These are phyloP conservation scores for Cyclotella cryptica DNA, from an alignment of 108 stramenopile genomes.

Conservation along the genomic window DNA sequence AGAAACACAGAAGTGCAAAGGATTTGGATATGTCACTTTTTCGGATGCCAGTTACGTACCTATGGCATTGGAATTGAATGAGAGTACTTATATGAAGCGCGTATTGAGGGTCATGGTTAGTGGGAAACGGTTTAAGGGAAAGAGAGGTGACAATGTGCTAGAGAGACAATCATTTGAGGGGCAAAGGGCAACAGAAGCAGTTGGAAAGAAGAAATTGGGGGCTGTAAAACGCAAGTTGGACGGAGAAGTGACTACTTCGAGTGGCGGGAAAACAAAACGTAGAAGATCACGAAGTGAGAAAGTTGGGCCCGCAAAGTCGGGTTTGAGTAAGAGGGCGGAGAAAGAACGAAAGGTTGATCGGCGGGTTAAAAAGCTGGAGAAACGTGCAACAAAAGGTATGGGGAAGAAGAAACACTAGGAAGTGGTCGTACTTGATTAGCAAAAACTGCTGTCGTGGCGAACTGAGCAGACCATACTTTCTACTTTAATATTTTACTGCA, in stretches of 20 bases:
- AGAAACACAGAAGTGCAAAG: slow-evolving; percentile 80
- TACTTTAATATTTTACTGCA: no score
- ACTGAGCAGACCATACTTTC: no score
- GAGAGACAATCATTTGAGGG: slow-evolving; percentile 28
- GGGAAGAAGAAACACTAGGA: slow-evolving; percentile 65
- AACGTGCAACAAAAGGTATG: slow-evolving; percentile 78
- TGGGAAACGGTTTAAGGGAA: slow-evolving; percentile 77
- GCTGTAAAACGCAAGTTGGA: slow-evolving; percentile 54
- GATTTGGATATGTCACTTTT: slow-evolving; percentile 84
- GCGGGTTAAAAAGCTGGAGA: slow-evolving; percentile 77
- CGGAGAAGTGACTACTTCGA: slow-evolving; percentile 7
- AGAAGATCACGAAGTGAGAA: slow-evolving; percentile 64
- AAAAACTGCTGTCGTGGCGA: no score
- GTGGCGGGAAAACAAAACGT: slow-evolving; percentile 28
- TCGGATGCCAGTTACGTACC: slow-evolving; percentile 62
- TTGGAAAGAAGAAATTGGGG: slow-evolving; percentile 49
- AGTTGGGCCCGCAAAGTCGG: slow-evolving; percentile 49
- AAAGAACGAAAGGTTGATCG: slow-evolving; percentile 72
- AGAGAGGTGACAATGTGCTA: slow-evolving; percentile 22
- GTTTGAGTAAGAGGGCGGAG: slow-evolving; percentile 73
- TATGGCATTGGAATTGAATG: slow-evolving; percentile 70
- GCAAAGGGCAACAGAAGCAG: slow-evolving; percentile 20
- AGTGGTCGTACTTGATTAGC: background rate
- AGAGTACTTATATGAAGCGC: slow-evolving; percentile 68
- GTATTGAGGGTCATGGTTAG: slow-evolving; percentile 77